phyloP scores from a whole-genome alignment of 1,139 yeast genomes.

The Kodamaea suecica region DNA sequence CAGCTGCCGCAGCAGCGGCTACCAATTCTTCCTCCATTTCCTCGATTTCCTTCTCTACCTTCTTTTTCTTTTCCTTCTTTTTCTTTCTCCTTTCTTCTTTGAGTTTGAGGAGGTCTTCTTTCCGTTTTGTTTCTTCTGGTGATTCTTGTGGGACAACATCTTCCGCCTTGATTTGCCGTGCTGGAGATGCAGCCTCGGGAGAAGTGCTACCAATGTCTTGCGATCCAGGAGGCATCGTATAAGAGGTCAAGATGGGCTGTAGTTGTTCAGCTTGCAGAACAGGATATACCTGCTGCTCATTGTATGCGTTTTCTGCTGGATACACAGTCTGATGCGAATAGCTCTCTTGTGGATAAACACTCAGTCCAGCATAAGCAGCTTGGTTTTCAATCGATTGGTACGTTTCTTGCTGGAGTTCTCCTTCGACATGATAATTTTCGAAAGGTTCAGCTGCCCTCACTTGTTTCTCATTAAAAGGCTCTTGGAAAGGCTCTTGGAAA shows the following conservation, averaged over 20 bases:
- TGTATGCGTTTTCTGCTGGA: too few species aligned
- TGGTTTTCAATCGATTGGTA: too few species aligned
- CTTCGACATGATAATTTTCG: slow-evolving; percentile 24
- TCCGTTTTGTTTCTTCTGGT: slow-evolving; percentile 6
- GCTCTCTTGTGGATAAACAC: too few species aligned
- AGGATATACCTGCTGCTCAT: neutral
- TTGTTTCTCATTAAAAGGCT: slow-evolving; percentile 9
- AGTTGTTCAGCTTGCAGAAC: neutral
- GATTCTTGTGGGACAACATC: slow-evolving; percentile 2
- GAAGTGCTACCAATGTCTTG: slow-evolving; percentile 1
- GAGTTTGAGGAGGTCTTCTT: slow-evolving; percentile 13
- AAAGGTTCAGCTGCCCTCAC: slow-evolving; percentile 24
- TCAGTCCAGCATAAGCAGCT: too few species aligned
- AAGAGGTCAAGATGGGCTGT: neutral
- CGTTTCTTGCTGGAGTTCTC: slow-evolving; percentile 2
- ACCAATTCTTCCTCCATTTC: slow-evolving; percentile 25
- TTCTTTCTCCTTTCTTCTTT: slow-evolving; percentile 19
- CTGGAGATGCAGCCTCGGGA: slow-evolving; percentile 1
- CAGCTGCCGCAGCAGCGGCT: slow-evolving; percentile 17
- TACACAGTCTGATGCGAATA: too few species aligned
- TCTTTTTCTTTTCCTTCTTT: slow-evolving; percentile 20
- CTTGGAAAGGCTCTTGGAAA: slow-evolving; percentile 24
- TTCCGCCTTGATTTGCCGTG: slow-evolving; percentile 1
- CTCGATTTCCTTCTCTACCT: slow-evolving; percentile 15
- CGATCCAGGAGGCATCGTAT: neutral